Conservation (phyloP, 192 early-diverging fungal genomes). For the Geranomyces variabilis region DNA sequence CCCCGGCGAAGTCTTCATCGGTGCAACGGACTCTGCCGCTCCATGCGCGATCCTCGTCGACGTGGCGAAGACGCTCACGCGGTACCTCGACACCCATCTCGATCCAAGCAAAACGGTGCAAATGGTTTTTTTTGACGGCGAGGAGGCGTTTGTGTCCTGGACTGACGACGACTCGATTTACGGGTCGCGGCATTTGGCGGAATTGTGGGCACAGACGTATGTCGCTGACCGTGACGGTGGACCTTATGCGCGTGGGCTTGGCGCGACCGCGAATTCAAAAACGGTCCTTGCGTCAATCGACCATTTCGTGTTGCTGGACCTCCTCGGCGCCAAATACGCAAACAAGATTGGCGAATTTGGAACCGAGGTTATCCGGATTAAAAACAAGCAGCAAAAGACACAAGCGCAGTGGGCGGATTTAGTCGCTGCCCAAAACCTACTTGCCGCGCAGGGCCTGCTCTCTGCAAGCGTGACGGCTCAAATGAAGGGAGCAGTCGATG, state of each 20-base stretch:
- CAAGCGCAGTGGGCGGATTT: conserved; percentile 71
- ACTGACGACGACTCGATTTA: conserved; percentile 81
- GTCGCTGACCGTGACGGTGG: conserved; percentile 18
- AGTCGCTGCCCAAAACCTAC: conserved; percentile 67
- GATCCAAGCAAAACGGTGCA: conserved; percentile 67
- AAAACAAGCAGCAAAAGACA: conserved; percentile 68
- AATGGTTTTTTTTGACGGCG: conserved; percentile 97
- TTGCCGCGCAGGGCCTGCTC: conserved; percentile 43
- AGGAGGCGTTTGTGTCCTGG: conserved; percentile 88
- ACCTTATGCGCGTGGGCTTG: neutral
- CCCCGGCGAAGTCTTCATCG: conserved; percentile 69
- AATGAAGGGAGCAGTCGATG: conserved; percentile 3
- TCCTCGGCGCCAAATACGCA: conserved; percentile 67
- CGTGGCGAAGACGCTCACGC: conserved; percentile 72
- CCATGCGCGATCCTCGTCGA: conserved; percentile 91
- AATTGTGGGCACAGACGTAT: conserved; percentile 66
- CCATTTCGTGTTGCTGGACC: conserved; percentile 83
- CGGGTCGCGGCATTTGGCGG: conserved; percentile 85
- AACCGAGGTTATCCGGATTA: conserved; percentile 46
- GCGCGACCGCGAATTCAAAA: conserved; percentile 3
- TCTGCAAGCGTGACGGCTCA: conserved; percentile 16
- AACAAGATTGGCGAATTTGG: neutral
- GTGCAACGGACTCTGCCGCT: conserved; percentile 88
- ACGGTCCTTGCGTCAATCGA: conserved; percentile 75
- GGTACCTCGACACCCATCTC: conserved; percentile 40